phyloP scores from a whole-genome alignment of 2,329 filamentous ascomycete genomes.

The Aspergillus persii region DNA sequence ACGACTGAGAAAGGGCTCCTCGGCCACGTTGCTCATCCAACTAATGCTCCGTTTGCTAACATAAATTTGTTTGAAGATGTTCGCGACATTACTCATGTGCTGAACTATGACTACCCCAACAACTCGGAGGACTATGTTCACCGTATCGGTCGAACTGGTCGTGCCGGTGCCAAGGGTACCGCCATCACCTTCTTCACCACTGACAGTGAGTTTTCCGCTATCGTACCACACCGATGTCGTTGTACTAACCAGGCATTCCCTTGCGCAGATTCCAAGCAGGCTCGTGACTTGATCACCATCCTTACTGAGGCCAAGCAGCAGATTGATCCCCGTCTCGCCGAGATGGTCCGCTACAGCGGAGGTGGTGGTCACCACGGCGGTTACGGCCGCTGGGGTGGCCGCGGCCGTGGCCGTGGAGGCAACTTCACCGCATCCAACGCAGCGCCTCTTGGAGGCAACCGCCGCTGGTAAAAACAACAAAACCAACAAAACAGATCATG shows the following conservation, averaged over 20 bases:
- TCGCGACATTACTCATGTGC: conserved; percentile 99
- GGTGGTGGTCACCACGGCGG: conserved; percentile 71
- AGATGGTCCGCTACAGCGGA: conserved; percentile 92
- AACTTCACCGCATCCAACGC: conserved; percentile 58
- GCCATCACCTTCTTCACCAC: conserved; percentile 98
- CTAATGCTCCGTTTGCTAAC: conserved; percentile 71
- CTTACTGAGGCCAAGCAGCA: conserved; percentile 97
- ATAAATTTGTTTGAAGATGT: conserved; percentile 79
- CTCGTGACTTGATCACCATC: conserved; percentile 91
- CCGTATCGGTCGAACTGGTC: conserved; percentile 66
- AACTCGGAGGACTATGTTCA: conserved; percentile 72
- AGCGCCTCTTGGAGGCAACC: conserved; percentile 55
- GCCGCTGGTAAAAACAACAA: conserved; percentile 52
- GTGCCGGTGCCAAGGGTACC: conserved; percentile 83
- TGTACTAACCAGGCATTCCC: conserved; percentile 18
- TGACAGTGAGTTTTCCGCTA: conserved; percentile 74
- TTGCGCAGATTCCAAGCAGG: conserved; percentile 76
- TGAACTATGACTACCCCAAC: conserved; percentile 99
- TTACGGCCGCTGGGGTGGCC: conserved; percentile 55
- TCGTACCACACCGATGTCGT: not conserved
- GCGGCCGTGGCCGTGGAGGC: conserved; percentile 56
- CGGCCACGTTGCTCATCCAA: conserved; percentile 42
- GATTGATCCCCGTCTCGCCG: conserved; percentile 89
- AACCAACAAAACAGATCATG: conserved; percentile 8
- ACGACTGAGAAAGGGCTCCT: conserved; percentile 57